Evolutionary conservation across 2,329 filamentous ascomycete genomes (phyloP), one percentile per base, ranked within the genome.

Genomic region (Conoideocrella luteorostrata): DNA sequence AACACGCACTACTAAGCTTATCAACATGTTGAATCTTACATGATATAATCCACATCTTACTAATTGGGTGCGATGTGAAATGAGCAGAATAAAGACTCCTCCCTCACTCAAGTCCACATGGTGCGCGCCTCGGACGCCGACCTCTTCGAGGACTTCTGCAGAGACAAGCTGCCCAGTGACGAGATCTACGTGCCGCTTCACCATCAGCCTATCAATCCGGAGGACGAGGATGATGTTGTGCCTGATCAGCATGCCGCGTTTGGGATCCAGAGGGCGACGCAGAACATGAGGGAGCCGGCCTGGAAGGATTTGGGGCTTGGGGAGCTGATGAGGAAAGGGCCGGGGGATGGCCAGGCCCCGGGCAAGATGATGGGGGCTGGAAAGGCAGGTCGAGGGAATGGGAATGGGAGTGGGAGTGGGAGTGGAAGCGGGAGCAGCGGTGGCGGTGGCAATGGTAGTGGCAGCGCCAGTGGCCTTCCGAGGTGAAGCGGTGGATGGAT

Each of bases 221-320:
- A 93, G 63, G 87, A 93, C 61, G 86, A 93, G 65, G 88, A 93
- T 58, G 87, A 93, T 57, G 84, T 93, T 4, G 87, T 93, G 4
- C 87, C 88, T 1, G 86, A 93, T 63, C 87, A 93, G 66, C 87
- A 93, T 59, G 87, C 87, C 11, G 88, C 87, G 0, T 93, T 93
- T 61, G 88, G 87, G 30, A 93, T 94, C 55, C 81, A 87, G 62
- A 78, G 85, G 52, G 87, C 87, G 9, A 90, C 86, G 13, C 84
- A 88, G 66, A 76, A 77, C 50, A 74, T 71, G 54, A 77, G 75
- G 55, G 85, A 89, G 65, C 74, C 84, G 2, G 81, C 80, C 7
- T 94, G 87, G 87, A 84, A 83, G 59, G 87, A 93, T 58, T 66
- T 91, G 6, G 84, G 86, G 0, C 68, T 93, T n/a, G 73, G 72